phyloP scores from a whole-genome alignment of 2,329 filamentous ascomycete genomes.

The Sporothrix pallida region DNA sequence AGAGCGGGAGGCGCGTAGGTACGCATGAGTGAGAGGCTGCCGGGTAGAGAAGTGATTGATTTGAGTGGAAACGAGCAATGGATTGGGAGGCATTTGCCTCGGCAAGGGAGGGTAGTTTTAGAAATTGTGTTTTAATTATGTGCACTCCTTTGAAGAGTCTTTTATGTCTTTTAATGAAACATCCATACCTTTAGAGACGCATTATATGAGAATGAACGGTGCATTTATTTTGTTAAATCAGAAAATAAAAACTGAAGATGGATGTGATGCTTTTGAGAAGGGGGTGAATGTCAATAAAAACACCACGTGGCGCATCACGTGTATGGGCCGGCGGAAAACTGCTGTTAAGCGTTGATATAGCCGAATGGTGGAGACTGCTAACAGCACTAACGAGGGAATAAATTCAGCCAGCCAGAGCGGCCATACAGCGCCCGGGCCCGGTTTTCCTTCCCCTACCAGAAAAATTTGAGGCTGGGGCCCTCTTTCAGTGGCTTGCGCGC shows the following conservation, averaged over 20 bases:
- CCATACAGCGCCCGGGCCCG: slow-evolving; percentile 11
- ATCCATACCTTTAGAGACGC: not conserved
- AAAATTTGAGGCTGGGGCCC: slow-evolving; percentile 16
- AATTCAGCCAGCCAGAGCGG: slow-evolving; percentile 8
- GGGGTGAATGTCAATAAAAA: not conserved
- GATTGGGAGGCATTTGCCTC: not conserved
- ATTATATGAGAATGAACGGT: no score
- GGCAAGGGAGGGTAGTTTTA: not conserved
- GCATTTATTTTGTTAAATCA: no score
- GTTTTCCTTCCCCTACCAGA: not conserved
- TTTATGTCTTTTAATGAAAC: slow-evolving; percentile 1
- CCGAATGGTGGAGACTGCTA: slow-evolving; percentile 8
- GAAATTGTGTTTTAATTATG: not conserved
- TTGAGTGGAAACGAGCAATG: not conserved
- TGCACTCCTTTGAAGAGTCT: not conserved
- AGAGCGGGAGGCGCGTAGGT: not conserved
- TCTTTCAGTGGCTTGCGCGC: slow-evolving; percentile 21
- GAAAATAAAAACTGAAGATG: no score
- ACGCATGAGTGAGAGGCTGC: not conserved
- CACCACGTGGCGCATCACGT: slow-evolving; percentile 18
- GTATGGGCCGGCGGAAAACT: not conserved
- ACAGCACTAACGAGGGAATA: slow-evolving; percentile 19
- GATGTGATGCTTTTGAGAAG: no score
- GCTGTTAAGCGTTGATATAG: not conserved
- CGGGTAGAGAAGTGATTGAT: not conserved